Evolutionary conservation across 108 stramenopile genomes (phyloP).

Genomic region (Halocafeteria seosinensis): DNA sequence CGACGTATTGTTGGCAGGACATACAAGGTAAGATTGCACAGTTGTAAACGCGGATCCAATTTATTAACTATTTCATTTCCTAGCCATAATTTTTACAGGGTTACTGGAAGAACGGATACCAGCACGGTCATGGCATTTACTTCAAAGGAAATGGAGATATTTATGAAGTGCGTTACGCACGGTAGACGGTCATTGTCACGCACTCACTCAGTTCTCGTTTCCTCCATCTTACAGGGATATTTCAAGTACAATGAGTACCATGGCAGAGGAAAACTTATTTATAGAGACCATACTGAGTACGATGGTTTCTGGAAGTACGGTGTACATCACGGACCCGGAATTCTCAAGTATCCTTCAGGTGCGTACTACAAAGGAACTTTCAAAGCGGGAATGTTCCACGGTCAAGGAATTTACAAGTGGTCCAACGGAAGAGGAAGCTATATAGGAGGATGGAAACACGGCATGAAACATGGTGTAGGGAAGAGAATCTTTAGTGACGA

Average conservation of each 20-base stretch:
- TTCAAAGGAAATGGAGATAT: neutral
- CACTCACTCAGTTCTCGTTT: too few species aligned
- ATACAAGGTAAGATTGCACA: too few species aligned
- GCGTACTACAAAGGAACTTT: slow-evolving; percentile 4
- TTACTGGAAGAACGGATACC: neutral
- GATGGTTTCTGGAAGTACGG: slow-evolving; percentile 3
- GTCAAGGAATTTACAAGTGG: slow-evolving; percentile 4
- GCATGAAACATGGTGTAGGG: neutral
- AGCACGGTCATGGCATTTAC: neutral
- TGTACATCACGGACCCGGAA: neutral
- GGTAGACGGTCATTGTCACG: too few species aligned
- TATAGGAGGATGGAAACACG: neutral
- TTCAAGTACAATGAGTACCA: neutral
- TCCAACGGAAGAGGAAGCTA: slow-evolving; percentile 4
- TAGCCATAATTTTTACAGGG: neutral
- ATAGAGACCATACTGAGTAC: neutral
- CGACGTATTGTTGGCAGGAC: neutral
- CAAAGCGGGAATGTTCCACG: neutral
- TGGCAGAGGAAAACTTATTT: neutral
- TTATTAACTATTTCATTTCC: too few species aligned
- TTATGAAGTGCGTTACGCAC: too few species aligned
- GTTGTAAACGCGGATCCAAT: too few species aligned
- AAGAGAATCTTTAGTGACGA: neutral
- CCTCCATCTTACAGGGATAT: too few species aligned
- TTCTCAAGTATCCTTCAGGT: neutral